phyloP scores from a whole-genome alignment of 2,329 filamentous ascomycete species.

The Microsporum canis region DNA sequence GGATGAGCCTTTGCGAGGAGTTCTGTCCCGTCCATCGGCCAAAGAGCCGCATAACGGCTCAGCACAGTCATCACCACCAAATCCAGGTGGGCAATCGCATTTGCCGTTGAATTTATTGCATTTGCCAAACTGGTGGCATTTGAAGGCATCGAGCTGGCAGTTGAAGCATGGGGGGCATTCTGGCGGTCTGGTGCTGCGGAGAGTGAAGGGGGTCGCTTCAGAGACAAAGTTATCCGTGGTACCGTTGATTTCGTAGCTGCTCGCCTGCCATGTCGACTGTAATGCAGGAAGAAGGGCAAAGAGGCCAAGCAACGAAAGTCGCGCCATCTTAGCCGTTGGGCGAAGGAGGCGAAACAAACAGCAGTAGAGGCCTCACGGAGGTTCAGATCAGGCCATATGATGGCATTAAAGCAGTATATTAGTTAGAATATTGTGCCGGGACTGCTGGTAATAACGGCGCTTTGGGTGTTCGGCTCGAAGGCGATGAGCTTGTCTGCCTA shows the following conservation, averaged over 20 bases:
- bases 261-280: constrained; percentile 19
- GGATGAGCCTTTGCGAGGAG: constrained; percentile 55
- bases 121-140: constrained; percentile 77
- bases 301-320: constrained; percentile 1
- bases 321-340: constrained; percentile 11
- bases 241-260: constrained; percentile 38
- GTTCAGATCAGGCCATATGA: background rate
- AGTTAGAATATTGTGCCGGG: background rate
- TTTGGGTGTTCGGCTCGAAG: background rate
- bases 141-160: constrained; percentile 86
- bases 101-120: constrained; percentile 88
- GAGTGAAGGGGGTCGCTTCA: constrained; percentile 43
- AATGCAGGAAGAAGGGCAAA: constrained; percentile 15
- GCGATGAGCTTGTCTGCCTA: background rate
- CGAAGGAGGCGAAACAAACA: background rate
- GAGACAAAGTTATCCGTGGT: constrained; percentile 50
- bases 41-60: constrained; percentile 86
- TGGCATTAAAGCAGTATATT: background rate
- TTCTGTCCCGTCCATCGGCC: constrained; percentile 65
- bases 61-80: constrained; percentile 87
- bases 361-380: background rate
- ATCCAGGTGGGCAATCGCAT: constrained; percentile 83
- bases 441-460: background rate
- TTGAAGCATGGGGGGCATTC: constrained; percentile 63
- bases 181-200: constrained; percentile 59